phyloP scores from a whole-genome alignment of 1,284 basidiomycete genomes.

The Lentinula novae-zelandiae region DNA sequence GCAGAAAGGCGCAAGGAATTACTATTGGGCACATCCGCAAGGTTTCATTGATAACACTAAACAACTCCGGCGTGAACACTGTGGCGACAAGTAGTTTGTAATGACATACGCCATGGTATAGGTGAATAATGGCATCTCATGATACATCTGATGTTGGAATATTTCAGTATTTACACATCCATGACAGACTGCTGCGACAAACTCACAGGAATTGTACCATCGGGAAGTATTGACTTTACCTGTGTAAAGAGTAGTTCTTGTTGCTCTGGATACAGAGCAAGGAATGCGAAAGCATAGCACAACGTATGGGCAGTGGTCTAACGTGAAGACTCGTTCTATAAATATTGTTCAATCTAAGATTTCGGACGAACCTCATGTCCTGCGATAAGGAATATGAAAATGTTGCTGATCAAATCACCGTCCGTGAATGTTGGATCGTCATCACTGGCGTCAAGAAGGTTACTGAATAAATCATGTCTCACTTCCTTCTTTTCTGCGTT shows the following conservation, averaged over 20 bases:
- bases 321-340: not conserved
- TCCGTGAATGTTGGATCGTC: slow-evolving; percentile 37
- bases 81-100: not conserved
- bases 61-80: not conserved
- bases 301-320: slow-evolving; percentile 26
- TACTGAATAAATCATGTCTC: slow-evolving; percentile 52
- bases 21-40: slow-evolving; percentile 59
- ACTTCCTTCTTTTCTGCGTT: slow-evolving; percentile 36
- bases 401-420: slow-evolving; percentile 53
- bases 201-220: slow-evolving; percentile 37
- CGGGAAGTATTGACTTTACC: slow-evolving; percentile 35
- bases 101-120: slow-evolving; percentile 16
- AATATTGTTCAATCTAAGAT: not conserved
- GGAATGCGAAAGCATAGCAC: slow-evolving; percentile 8
- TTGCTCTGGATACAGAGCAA: slow-evolving; percentile 37
- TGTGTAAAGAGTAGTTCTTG: slow-evolving; percentile 47
- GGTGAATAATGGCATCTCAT: slow-evolving; percentile 44
- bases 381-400: slow-evolving; percentile 56
- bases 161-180: no score
- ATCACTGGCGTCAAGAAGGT: slow-evolving; percentile 47
- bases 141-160: slow-evolving; percentile 27
- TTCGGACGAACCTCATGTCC: slow-evolving; percentile 49
- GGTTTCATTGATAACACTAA: slow-evolving; percentile 56
- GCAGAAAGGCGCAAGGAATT: not conserved
- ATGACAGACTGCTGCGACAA: no score